phyloP scores from a whole-genome alignment of 352 stramenopile genomes.

The Phytophthora palmivora region DNA sequence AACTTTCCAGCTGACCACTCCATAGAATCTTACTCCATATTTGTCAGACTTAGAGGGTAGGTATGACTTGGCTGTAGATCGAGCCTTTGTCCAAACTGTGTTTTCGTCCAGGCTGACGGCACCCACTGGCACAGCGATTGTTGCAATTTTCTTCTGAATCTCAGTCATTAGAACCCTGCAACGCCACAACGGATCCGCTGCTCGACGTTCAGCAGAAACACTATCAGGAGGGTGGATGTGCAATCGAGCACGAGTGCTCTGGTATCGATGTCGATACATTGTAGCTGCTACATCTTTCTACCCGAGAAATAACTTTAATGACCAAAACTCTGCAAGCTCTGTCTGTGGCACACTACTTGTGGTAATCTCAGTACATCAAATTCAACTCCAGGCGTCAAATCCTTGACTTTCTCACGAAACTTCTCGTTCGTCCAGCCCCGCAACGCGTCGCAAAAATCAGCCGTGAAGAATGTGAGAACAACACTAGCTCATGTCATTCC shows the following conservation, averaged over 20 bases:
- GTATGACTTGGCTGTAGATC: background rate
- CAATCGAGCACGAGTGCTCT: conserved; percentile 9
- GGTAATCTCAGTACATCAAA: conserved; percentile 4
- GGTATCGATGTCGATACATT: conserved; percentile 9
- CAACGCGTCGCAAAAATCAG: background rate
- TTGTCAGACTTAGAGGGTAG: conserved; percentile 5
- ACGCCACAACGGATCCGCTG: conserved; percentile 11
- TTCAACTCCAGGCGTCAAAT: background rate
- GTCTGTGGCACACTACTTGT: conserved; percentile 1
- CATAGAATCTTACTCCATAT: conserved; percentile 8
- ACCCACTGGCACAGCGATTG: conserved; percentile 1
- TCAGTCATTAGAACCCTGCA: no score
- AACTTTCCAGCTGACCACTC: background rate
- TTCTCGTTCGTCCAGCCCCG: conserved; percentile 3
- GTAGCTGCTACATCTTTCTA: background rate
- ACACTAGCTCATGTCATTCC: no score
- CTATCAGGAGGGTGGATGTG: conserved; percentile 3
- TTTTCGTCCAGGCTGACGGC: conserved; percentile 13
- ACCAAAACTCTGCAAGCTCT: conserved; percentile 12
- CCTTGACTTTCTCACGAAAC: background rate
- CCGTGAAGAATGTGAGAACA: background rate
- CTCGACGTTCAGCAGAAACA: background rate
- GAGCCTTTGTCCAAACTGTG: background rate
- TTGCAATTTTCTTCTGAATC: background rate
- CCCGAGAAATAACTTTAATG: conserved; percentile 4